A percentile compares a stretch with the other conserved stretches of the same genome.
These are phyloP conservation scores for Juglanconis sp. DNA, from an alignment of 2,329 filamentous ascomycete species.

Conservation along the genomic window DNA sequence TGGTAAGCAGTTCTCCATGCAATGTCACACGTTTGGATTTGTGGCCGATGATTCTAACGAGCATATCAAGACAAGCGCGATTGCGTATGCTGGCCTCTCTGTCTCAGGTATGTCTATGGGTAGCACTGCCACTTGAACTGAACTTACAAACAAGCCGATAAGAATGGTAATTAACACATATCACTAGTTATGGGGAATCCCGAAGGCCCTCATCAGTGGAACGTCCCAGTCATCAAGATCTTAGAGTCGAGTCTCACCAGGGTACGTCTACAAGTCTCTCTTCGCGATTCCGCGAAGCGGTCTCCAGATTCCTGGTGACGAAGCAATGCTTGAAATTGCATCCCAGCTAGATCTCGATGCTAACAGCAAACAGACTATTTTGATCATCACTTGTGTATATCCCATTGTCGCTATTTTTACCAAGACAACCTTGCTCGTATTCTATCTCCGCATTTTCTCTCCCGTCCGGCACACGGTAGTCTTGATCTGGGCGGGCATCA, in stretches of 20 bases:
- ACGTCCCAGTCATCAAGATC: conserved; percentile 2
- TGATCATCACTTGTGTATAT: neutral
- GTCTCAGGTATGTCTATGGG: neutral
- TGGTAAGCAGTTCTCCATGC: too few relatives aligned
- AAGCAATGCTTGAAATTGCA: neutral
- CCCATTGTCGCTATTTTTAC: conserved; percentile 2
- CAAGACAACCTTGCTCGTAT: conserved; percentile 1
- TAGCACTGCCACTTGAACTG: neutral
- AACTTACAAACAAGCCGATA: neutral
- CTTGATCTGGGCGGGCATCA: neutral
- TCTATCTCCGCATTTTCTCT: conserved; percentile 1
- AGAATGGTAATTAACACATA: neutral
- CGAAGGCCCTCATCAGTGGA: conserved; percentile 1
- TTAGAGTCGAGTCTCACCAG: neutral
- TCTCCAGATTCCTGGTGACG: too few relatives aligned
- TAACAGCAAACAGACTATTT: too few relatives aligned
- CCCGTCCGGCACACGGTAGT: neutral
- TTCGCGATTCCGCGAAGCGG: too few relatives aligned
- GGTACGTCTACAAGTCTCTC: neutral
- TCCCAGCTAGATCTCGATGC: too few relatives aligned
- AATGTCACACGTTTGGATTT: too few relatives aligned
- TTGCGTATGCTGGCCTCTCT: neutral
- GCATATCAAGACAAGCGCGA: neutral
- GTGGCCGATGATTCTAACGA: neutral
- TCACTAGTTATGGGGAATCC: conserved; percentile 2